These are phyloP conservation scores for Solanum clarkiae DNA, from an alignment of 257 asterid genomes.

Conservation along the genomic window DNA sequence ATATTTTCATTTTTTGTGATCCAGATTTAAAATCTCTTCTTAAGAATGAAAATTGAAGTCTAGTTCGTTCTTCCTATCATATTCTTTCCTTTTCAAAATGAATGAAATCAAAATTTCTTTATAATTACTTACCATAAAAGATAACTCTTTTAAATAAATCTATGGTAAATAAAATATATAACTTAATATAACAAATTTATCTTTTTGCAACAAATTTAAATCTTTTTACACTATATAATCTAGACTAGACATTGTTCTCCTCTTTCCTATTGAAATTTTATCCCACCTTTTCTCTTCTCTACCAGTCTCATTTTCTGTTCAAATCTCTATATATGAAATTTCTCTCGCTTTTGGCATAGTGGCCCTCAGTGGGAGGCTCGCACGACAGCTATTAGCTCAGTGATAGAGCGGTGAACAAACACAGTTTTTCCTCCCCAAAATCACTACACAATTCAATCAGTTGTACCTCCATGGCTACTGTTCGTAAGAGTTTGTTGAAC, in stretches of 20 bases:
- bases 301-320: neutral
- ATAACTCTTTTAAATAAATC: neutral
- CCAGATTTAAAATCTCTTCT: neutral
- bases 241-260: neutral
- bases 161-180: too few relatives aligned
- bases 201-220: neutral
- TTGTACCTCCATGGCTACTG: neutral
- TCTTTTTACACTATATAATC: neutral
- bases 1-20: neutral
- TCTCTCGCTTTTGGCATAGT: too few relatives aligned
- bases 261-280: too few relatives aligned
- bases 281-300: neutral
- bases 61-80: neutral
- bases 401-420: too few relatives aligned
- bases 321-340: too few relatives aligned
- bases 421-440: neutral
- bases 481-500: neutral
- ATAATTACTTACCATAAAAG: too few relatives aligned
- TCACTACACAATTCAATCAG: neutral
- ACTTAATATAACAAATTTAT: too few relatives aligned
- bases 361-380: too few relatives aligned
- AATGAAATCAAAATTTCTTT: neutral
- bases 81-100: neutral
- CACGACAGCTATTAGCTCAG: too few relatives aligned
- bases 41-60: neutral